Evolutionary conservation across 768 basidiomycete species (phyloP), one percentile per base, ranked within the genome.

Genomic region (Russula dissimulans): DNA sequence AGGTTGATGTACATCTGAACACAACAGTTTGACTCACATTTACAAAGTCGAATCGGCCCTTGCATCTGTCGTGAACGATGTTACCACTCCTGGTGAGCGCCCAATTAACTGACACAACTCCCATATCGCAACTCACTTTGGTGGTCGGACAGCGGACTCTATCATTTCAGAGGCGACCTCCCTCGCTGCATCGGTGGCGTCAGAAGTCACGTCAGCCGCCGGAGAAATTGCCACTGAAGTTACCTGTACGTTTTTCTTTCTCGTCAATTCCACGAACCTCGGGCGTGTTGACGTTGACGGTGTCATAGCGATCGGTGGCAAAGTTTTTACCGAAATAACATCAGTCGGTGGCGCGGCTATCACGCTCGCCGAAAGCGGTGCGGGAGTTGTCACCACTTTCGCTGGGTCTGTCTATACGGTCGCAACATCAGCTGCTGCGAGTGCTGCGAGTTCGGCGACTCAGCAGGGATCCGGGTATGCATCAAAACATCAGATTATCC

Each of bases 371-470:
- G 15, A 2, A 18, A 66, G 65, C 34, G 65, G 65, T 14, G 45
- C 26, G 18, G 65, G 65, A 34, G 32, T 38, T 14, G 48, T 55
- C 32, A 66, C 65, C 14, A 64, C 47, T 31, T 66, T 66, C 14
- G 65, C 53, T 18, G 65, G 65, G 11, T 61, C 58, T 1, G 59
- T 61, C 22, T 64, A 64, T 42, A 66, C 65, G 6, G 63, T 58
- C 3, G 65, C 63, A 12, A 65, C 64, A 0, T 18, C 26, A 12
- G 51, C 50, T 4, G 63, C 53, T 10, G 43, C 32, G 8, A 65
- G 34, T 12, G 46, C 45, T 36, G 34, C 10, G 34, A 7, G 34
- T 36, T 36, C 10, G 1, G 5, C 10, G 7, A 36, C 10, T 36
- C 34, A 36, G 34, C 1, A 26, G 22, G 22, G 22, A 26, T 26